Conservation (phyloP, 2,329 filamentous ascomycete species). For the Coniosporium tulheliwenetii region DNA sequence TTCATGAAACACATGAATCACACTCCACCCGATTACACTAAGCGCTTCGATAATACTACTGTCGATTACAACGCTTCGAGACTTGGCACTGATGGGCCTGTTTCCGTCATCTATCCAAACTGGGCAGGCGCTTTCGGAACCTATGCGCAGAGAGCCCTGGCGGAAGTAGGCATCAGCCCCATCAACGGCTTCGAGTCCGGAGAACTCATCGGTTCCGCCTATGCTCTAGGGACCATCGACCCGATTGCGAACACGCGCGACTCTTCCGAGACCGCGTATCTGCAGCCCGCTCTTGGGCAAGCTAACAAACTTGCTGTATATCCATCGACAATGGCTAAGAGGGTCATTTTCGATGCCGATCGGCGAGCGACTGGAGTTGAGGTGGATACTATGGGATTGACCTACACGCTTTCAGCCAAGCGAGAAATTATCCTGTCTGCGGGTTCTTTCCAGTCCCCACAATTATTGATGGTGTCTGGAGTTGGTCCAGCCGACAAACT, state of each 20-base stretch:
- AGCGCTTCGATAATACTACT: slow-evolving; percentile 10
- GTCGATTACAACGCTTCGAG: slow-evolving; percentile 9
- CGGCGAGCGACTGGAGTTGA: slow-evolving; percentile 13
- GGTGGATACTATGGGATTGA: slow-evolving; percentile 9
- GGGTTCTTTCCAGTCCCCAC: slow-evolving; percentile 26
- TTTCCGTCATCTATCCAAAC: slow-evolving; percentile 18
- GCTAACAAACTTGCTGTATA: slow-evolving; percentile 14
- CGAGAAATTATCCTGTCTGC: slow-evolving; percentile 29
- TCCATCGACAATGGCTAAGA: slow-evolving; percentile 15
- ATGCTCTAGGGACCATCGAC: slow-evolving; percentile 10
- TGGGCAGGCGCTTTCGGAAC: slow-evolving; percentile 12
- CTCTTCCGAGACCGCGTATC: slow-evolving; percentile 12
- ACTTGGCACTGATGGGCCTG: slow-evolving; percentile 11
- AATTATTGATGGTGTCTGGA: slow-evolving; percentile 7
- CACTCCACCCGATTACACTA: slow-evolving; percentile 8
- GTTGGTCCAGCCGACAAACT: neutral
- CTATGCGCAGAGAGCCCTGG: slow-evolving; percentile 11
- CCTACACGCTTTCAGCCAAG: slow-evolving; percentile 12
- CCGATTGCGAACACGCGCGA: slow-evolving; percentile 8
- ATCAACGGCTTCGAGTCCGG: slow-evolving; percentile 14
- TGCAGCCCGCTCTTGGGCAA: no score
- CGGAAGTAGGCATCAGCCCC: slow-evolving; percentile 12
- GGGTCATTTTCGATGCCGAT: slow-evolving; percentile 15
- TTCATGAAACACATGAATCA: slow-evolving; percentile 8
- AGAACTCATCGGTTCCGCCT: slow-evolving; percentile 6